Base-by-base conservation (phyloP, 2,329 filamentous ascomycete genomes). In the Ceratocystis diversiconidia region DNA sequence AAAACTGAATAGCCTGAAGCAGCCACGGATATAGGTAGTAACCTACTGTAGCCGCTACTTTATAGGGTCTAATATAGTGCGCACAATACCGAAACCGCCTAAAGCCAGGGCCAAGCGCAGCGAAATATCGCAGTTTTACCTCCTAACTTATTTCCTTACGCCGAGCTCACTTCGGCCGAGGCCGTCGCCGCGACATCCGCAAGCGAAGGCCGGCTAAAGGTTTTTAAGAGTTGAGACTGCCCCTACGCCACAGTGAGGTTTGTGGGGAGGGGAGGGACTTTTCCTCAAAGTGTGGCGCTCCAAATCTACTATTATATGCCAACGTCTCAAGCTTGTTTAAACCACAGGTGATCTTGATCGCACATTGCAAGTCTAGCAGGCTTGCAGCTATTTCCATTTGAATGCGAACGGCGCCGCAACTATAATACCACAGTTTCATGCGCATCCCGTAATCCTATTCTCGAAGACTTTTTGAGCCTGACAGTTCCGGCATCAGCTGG, bases 81-180 rank as follows among this genome's bases (percentile, higher is more conserved):
- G 3, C 8, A 15, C 10, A 12, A 2, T 15, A 12, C 25, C 15
- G n/a, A 55, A 32, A n/a, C 25, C n/a, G 43, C 48, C 60, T 46
- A 32, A 36, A 48, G 46, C 30, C 30, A 66, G 19, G 61, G 36
- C 41, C 62, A 46, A 25, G 36, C 22, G 5, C 43, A 43, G 60
- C 48, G 28, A 65, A 67, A 67, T 59, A 55, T 48, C 62, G 66
- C 66, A 60, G 32, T 62, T 12, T 12, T 19, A 62, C 3, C 10
- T 57, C 52, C 52, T 57, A 57, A 28, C 36, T 59, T 64, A 67
- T 61, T 52, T 63, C 66, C 62, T 67, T 67, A 50, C 66, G 63
- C 66, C 66, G 66, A 67, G 66, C 62, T 62, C 25, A 30, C 66
- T 67, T 67, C 66, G 66, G 66, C 66, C 66, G 66, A 67, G 66